Evolutionary conservation across 192 early-diverging fungal genomes (phyloP), one percentile per base, ranked within the genome.

Genomic region (Entrophospora sp.): DNA sequence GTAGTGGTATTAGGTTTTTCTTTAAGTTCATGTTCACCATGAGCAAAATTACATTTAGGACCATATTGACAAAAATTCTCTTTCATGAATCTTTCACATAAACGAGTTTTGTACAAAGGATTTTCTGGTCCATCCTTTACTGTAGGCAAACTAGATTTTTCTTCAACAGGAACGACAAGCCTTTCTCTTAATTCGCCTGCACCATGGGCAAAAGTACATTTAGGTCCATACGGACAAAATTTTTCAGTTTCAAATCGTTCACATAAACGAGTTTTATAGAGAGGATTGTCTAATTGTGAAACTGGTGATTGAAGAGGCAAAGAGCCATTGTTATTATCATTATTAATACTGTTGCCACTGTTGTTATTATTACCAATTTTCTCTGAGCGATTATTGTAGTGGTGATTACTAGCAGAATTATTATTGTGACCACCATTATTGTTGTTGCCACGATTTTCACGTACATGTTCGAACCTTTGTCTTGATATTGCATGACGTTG

Each of bases 21-120:
- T 43, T 70, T 66, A 24, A 75, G 66, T 27, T 75, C 74, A 27
- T 75, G 66, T 20, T 68, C 67, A 42, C 74, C 74, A 32, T 75
- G 74, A 45, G 86, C 90, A 77, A 89, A 92, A 69, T 87, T 86
- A 73, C 90, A 94, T 61, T 86, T 85, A 18, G 82, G 78, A 13
- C 88, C 87, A 72, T 90, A 94, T 44, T 90, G 90, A 63, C 87
- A 89, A 43, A 81, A 85, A 42, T 77, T 75, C 31, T 89, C 89
- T n/a, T n/a, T n/a, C n/a, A n/a, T n/a, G n/a, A n/a, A n/a, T n/a
- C n/a, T n/a, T n/a, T n/a, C n/a, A n/a, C n/a, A n/a, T n/a, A n/a
- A n/a, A n/a, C n/a, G n/a, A n/a, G n/a, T n/a, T n/a, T n/a, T n/a
- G n/a, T n/a, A 90, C 46, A 91, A 77, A 9, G 82, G 82, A 56